Percentiles rank a stretch among this genome's conserved stretches.
These are phyloP conservation scores for Rhexocercosporidium sp. DNA, from an alignment of 2,329 filamentous ascomycete genomes.

Conservation along the genomic window DNA sequence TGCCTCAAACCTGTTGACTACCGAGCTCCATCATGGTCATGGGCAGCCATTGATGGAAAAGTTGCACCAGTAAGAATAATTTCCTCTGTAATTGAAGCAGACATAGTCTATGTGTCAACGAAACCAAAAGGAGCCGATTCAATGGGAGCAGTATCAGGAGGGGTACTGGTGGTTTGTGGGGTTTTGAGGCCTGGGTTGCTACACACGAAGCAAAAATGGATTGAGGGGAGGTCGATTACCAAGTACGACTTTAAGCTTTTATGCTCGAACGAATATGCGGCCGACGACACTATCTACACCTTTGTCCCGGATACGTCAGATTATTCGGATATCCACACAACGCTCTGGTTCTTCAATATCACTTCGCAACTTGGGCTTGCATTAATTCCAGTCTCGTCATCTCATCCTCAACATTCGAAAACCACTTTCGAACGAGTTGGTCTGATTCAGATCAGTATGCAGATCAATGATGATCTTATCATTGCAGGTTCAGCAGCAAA, in stretches of 20 bases:
- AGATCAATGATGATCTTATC: too few relatives aligned
- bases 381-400: not conserved
- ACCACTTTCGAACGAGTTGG: not conserved
- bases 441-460: not conserved
- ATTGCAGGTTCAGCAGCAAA: not conserved
- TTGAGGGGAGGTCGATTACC: not conserved
- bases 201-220: not conserved
- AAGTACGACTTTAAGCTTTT: not conserved
- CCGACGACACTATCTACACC: not conserved
- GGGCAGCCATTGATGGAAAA: not conserved
- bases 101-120: not conserved
- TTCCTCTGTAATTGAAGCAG: not conserved
- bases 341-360: not conserved
- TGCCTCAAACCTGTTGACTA: not conserved
- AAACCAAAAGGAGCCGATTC: not conserved
- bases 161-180: not conserved
- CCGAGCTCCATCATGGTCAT: not conserved
- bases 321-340: not conserved
- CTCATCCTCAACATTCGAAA: not conserved
- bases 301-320: constrained; percentile 2
- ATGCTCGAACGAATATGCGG: not conserved
- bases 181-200: not conserved
- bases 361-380: not conserved
- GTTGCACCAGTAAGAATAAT: not conserved
- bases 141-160: not conserved